Percentiles rank a stretch among this genome's conserved stretches.
phyloP scores from a whole-genome alignment of 1,284 basidiomycete species.

The Ustilago vetiveriae region DNA sequence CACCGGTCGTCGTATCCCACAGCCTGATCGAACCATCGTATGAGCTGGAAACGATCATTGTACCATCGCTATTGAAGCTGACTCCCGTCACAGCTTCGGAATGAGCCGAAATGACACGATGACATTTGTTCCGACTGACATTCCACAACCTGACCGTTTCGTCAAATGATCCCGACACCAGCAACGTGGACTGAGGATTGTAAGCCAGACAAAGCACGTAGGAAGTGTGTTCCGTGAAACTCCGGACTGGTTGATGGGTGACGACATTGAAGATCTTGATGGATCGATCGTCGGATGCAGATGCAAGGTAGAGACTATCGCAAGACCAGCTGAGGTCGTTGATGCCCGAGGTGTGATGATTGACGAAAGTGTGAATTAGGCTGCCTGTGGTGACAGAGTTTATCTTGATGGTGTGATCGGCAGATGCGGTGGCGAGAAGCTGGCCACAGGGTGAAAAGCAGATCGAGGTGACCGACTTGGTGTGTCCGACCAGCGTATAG shows the following conservation, averaged over 20 bases:
- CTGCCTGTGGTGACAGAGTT: constrained; percentile 48
- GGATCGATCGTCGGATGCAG: constrained; percentile 56
- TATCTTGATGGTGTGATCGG: constrained; percentile 67
- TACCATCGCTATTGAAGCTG: constrained; percentile 91
- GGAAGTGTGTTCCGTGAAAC: constrained; percentile 83
- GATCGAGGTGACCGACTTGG: constrained; percentile 68
- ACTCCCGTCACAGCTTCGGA: constrained; percentile 95
- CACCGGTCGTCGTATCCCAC: constrained; percentile 95
- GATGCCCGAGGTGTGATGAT: constrained; percentile 47
- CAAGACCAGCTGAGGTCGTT: constrained; percentile 60
- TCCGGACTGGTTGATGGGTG: constrained; percentile 28
- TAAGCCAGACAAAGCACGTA: constrained; percentile 92
- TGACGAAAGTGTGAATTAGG: constrained; percentile 36
- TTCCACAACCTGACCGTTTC: constrained; percentile 97
- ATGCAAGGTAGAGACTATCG: constrained; percentile 54
- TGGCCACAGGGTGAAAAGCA: constrained; percentile 69
- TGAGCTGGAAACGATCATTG: constrained; percentile 88
- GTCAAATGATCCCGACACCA: constrained; percentile 92
- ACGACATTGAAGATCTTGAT: constrained; percentile 52
- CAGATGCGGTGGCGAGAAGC: constrained; percentile 64
- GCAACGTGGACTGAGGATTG: constrained; percentile 84
- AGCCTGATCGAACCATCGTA: constrained; percentile 88
- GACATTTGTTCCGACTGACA: constrained; percentile 73
- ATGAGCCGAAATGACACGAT: constrained; percentile 77
- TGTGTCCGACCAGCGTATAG: constrained; percentile 69